phyloP scores from a whole-genome alignment of 2,329 filamentous ascomycete species.

The Beauveria asiatica region DNA sequence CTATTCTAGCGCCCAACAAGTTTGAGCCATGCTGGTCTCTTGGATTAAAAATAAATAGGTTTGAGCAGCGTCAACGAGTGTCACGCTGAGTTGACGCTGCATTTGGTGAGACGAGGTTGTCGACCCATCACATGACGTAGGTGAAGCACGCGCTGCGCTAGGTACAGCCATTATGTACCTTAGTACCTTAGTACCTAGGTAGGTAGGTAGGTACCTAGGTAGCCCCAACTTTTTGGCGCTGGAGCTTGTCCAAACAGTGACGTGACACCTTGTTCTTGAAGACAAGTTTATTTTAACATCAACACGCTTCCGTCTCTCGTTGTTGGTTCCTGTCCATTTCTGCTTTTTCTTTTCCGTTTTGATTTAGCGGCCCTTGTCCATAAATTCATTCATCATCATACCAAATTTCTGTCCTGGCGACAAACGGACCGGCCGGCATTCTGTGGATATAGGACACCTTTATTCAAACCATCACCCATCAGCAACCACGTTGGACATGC shows the following conservation, averaged over 20 bases:
- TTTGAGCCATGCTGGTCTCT: not conserved
- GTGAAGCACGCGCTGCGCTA: conserved; percentile 6
- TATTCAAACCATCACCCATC: not conserved
- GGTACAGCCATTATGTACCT: no score
- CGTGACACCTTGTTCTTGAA: conserved; percentile 1
- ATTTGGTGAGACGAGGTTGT: not conserved
- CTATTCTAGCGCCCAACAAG: not conserved
- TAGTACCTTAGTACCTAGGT: no score
- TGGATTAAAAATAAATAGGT: not conserved
- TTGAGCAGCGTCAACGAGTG: not conserved
- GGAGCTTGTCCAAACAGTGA: conserved; percentile 3
- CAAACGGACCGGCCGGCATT: not conserved
- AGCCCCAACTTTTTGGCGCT: conserved; percentile 8
- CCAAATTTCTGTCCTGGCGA: not conserved
- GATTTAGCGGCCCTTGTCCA: not conserved
- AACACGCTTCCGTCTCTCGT: not conserved
- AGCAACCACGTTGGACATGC: not conserved
- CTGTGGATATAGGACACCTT: conserved; percentile 5
- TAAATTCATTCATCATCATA: not conserved
- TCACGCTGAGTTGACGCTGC: not conserved
- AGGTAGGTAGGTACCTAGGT: no score
- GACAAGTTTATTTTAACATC: not conserved
- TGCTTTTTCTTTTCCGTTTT: not conserved
- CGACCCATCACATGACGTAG: conserved; percentile 17
- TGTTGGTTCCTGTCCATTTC: not conserved